Base-by-base conservation (phyloP, 441 rosid species). In the Capsella rubella region DNA sequence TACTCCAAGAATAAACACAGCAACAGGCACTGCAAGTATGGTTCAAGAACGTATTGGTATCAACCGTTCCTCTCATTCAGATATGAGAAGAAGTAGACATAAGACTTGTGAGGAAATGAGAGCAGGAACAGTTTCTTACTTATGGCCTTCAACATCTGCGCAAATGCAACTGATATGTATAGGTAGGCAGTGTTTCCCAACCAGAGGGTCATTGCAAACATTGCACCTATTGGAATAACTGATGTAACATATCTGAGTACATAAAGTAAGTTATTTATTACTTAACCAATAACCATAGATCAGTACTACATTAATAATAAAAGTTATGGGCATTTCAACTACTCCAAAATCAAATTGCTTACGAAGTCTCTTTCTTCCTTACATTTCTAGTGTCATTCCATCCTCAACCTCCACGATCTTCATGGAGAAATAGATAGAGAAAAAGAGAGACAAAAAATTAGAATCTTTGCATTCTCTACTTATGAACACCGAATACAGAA, bases 151-250 rank as follows among this genome's bases (percentile, higher is more conserved):
- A 95, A 71, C 97, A 92, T 95, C 85, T 95, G 99, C 0, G 97
- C 97, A 79, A 95, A 95, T 18, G 97, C 84, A 70, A 95, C 99
- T 52, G 99, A 95, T 51, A 95, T 92, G 82, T 95, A 90, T 7
- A 95, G 90, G 82, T 95, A 95, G 62, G 97, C 99, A 67, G 97
- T 89, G 84, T 95, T 95, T 74, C 97, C 97, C 46, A 95, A 85
- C 99, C 99, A 95, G 64, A 95, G 97, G 68, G 97, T 95, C 97
- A 95, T 89, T 8, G 99, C 97, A 80, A 92, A 95, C 83, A 81
- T 90, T 21, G 97, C 94, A 69, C 97, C 99, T 78, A 95, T 95
- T 29, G 99, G 99, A 76, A 92, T 54, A 74, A 95, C 97, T 54
- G 99, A 95, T 47, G 90, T 84, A 60, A 81, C 56, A 73, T 92